Evolutionary conservation across 495 filamentous ascomycete genomes (phyloP), one percentile per base, ranked within the genome.

Genomic region (Glonium stellatum): DNA sequence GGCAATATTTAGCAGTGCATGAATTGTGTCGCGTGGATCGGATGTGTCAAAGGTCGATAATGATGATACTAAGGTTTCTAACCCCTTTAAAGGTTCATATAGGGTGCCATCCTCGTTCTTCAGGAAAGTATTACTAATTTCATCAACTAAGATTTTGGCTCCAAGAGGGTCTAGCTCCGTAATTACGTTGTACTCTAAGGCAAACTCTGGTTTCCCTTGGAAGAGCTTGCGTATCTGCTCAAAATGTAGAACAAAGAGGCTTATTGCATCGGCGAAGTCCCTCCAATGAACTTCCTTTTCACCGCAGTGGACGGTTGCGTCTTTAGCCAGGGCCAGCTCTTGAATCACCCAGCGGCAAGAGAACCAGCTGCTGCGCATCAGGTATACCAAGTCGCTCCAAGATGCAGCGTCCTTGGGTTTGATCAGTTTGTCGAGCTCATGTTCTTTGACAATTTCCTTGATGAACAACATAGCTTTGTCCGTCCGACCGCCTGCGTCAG

Each of bases 71-170:
- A 56, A 35, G 18, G 39, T 9, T 56, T 56, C 54, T 1, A 56
- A 18, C 39, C 54, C 41, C n/a, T n/a, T 18, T 31, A 56, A 35
- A 19, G 54, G 54, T 49, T 60, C 54, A 15, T 54, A 52, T 47
- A 47, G n/a, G 11, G 12, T 13, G 53, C 41, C 49, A 71, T 1
- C 58, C 59, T 56, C 67, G n/a, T 50, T 47, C 6, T 44, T 23
- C 22, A 67, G 63, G 49, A 72, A 75, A 12, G 73, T 58, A 9
- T 69, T 70, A 22, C 58, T 63, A 6, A 64, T 71, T 18, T 64
- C 68, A n/a, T 72, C 57, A 9, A 75, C 71, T 10, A 75, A 55
- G 4, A 62, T 55, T 18, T 62, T 71, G 4, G 72, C 71, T 18
- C 44, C 44, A 47, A 47, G 44, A 18, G 44, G n/a, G 9, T 47